phyloP scores from a whole-genome alignment of 2,329 filamentous ascomycete species.

The Xylogone sp. region DNA sequence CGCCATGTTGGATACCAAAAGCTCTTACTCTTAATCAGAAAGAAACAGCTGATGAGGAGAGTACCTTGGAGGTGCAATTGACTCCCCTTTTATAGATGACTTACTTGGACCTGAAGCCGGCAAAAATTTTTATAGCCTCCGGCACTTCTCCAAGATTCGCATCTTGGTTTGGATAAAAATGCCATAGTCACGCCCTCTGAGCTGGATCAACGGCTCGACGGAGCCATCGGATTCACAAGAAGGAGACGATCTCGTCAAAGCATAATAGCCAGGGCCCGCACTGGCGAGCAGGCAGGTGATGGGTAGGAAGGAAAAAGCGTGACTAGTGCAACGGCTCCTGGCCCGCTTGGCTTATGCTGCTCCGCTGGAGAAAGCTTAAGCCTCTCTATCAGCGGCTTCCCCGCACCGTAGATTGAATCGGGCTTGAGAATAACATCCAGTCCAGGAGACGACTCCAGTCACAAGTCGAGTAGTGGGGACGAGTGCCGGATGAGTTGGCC shows the following conservation, averaged over 20 bases:
- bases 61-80: neutral
- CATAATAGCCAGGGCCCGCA: neutral
- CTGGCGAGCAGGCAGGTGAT: neutral
- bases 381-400: neutral
- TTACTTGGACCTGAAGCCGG: neutral
- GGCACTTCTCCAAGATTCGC: neutral
- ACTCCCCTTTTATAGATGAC: neutral
- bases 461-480: neutral
- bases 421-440: too few relatives aligned
- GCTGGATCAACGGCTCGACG: neutral
- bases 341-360: neutral
- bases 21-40: neutral
- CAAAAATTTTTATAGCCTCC: neutral
- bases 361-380: neutral
- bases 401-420: neutral
- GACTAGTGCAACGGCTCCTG: neutral
- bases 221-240: neutral
- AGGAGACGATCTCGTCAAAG: neutral
- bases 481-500: neutral
- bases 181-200: neutral
- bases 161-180: neutral
- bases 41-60: neutral
- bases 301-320: neutral
- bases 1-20: neutral
- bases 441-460: neutral